A percentile compares a stretch with the other conserved stretches of the same genome.
Conservation (phyloP, 2,329 filamentous ascomycete genomes). For the Penicillium frequentans region DNA sequence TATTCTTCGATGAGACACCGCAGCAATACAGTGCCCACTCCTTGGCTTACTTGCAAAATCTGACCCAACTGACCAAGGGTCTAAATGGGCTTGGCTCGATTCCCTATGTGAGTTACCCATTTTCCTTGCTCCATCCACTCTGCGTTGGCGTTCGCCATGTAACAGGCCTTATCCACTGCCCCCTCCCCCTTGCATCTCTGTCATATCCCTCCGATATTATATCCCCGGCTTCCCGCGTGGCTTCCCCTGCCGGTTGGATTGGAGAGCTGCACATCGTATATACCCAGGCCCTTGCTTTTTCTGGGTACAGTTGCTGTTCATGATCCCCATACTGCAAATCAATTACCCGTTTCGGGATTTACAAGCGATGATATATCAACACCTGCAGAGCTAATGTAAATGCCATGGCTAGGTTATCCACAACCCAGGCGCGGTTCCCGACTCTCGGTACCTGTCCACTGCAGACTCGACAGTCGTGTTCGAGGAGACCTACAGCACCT, state of each 20-base stretch:
- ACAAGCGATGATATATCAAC: constrained; percentile 3
- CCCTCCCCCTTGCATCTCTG: background rate
- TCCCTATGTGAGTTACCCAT: constrained; percentile 36
- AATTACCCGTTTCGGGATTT: background rate
- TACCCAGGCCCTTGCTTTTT: background rate
- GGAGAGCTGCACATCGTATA: background rate
- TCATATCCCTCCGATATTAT: background rate
- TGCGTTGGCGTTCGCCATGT: background rate
- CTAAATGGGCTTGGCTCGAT: constrained; percentile 35
- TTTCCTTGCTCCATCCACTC: background rate
- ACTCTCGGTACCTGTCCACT: constrained; percentile 39
- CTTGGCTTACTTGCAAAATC: constrained; percentile 34
- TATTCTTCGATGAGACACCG: constrained; percentile 53
- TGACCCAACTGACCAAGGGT: constrained; percentile 33
- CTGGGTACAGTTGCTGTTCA: background rate
- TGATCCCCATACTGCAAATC: background rate
- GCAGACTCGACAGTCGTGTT: constrained; percentile 50
- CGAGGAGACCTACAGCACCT: constrained; percentile 44
- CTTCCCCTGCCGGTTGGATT: background rate
- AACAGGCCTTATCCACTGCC: background rate
- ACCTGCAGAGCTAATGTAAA: constrained; percentile 9
- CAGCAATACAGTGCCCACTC: constrained; percentile 33
- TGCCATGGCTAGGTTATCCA: constrained; percentile 39
- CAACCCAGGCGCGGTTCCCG: constrained; percentile 48
- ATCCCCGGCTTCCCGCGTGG: background rate